These are phyloP conservation scores for Penicillium paradoxum DNA, from an alignment of 495 filamentous ascomycete species.

Conservation along the genomic window DNA sequence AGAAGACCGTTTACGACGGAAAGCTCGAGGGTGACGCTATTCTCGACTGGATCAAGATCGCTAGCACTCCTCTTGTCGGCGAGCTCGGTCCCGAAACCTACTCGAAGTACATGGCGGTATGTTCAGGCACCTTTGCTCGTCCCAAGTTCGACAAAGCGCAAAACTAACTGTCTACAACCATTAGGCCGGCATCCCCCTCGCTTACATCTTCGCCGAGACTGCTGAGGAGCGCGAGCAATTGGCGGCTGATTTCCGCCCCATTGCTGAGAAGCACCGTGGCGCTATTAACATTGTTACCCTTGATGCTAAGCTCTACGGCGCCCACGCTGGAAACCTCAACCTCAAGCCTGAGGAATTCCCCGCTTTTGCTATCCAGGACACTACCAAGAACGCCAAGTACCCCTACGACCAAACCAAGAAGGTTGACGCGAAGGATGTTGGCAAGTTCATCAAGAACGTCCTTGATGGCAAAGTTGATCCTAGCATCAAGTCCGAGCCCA, in stretches of 20 bases:
- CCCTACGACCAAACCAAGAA: constrained; percentile 84
- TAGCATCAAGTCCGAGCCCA: constrained; percentile 96
- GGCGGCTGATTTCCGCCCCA: constrained; percentile 53
- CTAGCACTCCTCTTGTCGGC: constrained; percentile 86
- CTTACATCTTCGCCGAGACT: constrained; percentile 97
- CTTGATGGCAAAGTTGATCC: constrained; percentile 83
- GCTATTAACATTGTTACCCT: constrained; percentile 96
- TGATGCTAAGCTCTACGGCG: constrained; percentile 90
- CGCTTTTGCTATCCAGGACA: constrained; percentile 96
- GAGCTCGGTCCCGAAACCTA: constrained; percentile 99
- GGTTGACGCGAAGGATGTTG: constrained; percentile 69
- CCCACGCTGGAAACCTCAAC: constrained; percentile 95
- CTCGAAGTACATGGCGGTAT: constrained; percentile 84
- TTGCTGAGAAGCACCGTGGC: constrained; percentile 62
- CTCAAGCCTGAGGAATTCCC: constrained; percentile 93
- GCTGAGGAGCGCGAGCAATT: constrained; percentile 81
- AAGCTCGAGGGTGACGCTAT: constrained; percentile 74
- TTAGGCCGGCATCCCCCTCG: constrained; percentile 82
- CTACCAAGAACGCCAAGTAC: constrained; percentile 93
- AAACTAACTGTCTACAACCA: constrained; percentile 5
- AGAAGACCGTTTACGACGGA: constrained; percentile 78
- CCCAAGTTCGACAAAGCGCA: neutral
- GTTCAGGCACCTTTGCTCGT: constrained; percentile 21
- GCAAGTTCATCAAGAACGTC: constrained; percentile 83
- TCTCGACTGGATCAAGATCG: constrained; percentile 73